These are phyloP conservation scores for Pichia paraexigua DNA, from an alignment of 805 yeast genomes.

Conservation along the genomic window DNA sequence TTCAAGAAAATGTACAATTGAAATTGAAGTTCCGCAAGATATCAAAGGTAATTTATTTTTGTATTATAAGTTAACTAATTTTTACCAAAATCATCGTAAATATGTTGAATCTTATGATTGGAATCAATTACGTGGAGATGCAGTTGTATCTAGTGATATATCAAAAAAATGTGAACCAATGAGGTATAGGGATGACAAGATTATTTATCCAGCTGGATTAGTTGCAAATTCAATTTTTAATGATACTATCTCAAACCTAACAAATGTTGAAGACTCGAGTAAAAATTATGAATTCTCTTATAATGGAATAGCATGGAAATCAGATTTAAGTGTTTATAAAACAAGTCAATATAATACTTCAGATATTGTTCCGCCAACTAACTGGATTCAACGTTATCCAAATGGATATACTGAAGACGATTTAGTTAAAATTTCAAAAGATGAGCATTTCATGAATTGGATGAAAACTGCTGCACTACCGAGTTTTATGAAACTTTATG, in stretches of 20 bases:
- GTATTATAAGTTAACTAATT: constrained; percentile 83
- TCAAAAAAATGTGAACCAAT: constrained; percentile 49
- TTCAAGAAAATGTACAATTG: constrained; percentile 49
- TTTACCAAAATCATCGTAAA: constrained; percentile 90
- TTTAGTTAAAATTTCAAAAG: constrained; percentile 62
- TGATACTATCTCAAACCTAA: constrained; percentile 64
- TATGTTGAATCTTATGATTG: constrained; percentile 82
- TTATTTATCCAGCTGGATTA: constrained; percentile 85
- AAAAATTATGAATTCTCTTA: constrained; percentile 38
- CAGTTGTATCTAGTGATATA: constrained; percentile 46
- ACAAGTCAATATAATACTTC: constrained; percentile 58
- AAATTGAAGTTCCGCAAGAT: constrained; percentile 65
- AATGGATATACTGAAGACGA: constrained; percentile 81
- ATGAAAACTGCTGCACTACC: constrained; percentile 96
- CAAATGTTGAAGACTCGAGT: constrained; percentile 19
- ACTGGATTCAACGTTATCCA: constrained; percentile 76
- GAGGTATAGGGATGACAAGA: constrained; percentile 30
- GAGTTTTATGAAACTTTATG: constrained; percentile 74
- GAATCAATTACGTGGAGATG: constrained; percentile 71
- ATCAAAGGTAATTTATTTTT: constrained; percentile 64
- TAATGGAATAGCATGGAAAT: constrained; percentile 74
- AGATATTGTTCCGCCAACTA: constrained; percentile 89
- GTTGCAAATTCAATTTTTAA: constrained; percentile 90
- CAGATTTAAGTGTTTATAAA: constrained; percentile 67
- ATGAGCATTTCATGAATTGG: constrained; percentile 94